A percentile compares a stretch with the other conserved stretches of the same genome.
Conservation (phyloP, 371 early-diverging fungal species). For the Ecytonucleospora hepatopenaei region DNA sequence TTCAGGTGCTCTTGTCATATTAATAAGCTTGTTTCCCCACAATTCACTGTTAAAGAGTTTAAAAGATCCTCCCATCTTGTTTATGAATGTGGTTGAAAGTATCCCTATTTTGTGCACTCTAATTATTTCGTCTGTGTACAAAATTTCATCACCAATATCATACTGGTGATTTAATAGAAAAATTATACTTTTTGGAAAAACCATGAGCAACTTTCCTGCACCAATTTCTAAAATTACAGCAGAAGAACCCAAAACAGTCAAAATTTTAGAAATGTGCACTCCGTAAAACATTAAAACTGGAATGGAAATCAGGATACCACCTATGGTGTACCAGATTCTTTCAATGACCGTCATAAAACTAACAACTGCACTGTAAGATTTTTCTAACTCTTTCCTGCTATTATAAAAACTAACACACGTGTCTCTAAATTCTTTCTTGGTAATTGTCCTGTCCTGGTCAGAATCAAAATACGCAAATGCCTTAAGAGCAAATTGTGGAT, state of each 20-base stretch:
- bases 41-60: constrained; percentile 54
- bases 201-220: constrained; percentile 43
- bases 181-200: constrained; percentile 47
- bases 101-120: constrained; percentile 50
- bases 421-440: constrained; percentile 55
- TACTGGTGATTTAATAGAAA: constrained; percentile 56
- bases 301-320: constrained; percentile 33
- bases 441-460: constrained; percentile 28
- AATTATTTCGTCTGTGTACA: constrained; percentile 46
- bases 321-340: constrained; percentile 30
- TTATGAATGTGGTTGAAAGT: constrained; percentile 47
- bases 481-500: constrained; percentile 45
- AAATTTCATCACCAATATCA: constrained; percentile 57
- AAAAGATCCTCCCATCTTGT: constrained; percentile 53
- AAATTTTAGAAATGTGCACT: constrained; percentile 44
- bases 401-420: constrained; percentile 51
- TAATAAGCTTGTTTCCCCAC: constrained; percentile 50
- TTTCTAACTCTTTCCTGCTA: constrained; percentile 52
- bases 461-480: constrained; percentile 55
- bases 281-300: constrained; percentile 52
- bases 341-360: constrained; percentile 46
- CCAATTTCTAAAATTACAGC: constrained; percentile 53
- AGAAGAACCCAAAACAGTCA: constrained; percentile 50
- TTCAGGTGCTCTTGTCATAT: constrained; percentile 57
- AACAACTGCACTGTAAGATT: constrained; percentile 32